These are phyloP conservation scores for Zygotorulaspora florentina DNA, from an alignment of 805 yeast species.

Conservation along the genomic window DNA sequence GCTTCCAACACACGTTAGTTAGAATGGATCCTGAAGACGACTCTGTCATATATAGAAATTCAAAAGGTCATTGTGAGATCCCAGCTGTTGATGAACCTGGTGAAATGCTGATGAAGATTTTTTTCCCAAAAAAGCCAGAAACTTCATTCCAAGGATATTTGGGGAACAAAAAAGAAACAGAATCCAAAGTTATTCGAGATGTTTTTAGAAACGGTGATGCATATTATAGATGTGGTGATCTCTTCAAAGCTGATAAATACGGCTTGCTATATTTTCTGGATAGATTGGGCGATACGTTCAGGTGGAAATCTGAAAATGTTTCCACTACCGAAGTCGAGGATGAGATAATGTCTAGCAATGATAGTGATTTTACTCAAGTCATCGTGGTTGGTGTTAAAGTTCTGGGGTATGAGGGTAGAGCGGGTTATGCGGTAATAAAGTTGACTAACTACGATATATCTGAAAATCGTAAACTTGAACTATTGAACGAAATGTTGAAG, in stretches of 20 bases:
- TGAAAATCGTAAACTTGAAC: slow-evolving; percentile 22
- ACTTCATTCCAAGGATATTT: slow-evolving; percentile 84
- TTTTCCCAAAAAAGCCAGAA: slow-evolving; percentile 59
- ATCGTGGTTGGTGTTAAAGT: slow-evolving; percentile 86
- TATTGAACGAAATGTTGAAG: slow-evolving; percentile 40
- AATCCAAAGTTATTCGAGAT: slow-evolving; percentile 65
- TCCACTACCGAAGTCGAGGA: slow-evolving; percentile 91
- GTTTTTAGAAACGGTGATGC: slow-evolving; percentile 86
- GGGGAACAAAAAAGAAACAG: slow-evolving; percentile 74
- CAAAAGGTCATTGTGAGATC: slow-evolving; percentile 55
- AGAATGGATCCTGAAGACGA: slow-evolving; percentile 81
- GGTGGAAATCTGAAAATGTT: slow-evolving; percentile 97
- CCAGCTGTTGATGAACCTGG: slow-evolving; percentile 70
- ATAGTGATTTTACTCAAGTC: slow-evolving; percentile 48
- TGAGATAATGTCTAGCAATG: slow-evolving; percentile 43
- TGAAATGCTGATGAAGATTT: slow-evolving; percentile 75
- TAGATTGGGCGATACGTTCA: slow-evolving; percentile 88
- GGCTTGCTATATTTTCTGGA: slow-evolving; percentile 81
- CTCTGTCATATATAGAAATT: slow-evolving; percentile 63
- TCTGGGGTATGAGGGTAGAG: slow-evolving; percentile 89
- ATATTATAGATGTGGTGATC: slow-evolving; percentile 85
- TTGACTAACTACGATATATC: slow-evolving; percentile 35
- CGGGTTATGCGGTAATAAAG: slow-evolving; percentile 81
- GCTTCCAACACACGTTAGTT: slow-evolving; percentile 55
- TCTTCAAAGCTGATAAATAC: slow-evolving; percentile 62